Percentiles rank a stretch among this genome's conserved stretches.
phyloP scores from a whole-genome alignment of 2,329 filamentous ascomycete genomes.

The Epichloe typhina region DNA sequence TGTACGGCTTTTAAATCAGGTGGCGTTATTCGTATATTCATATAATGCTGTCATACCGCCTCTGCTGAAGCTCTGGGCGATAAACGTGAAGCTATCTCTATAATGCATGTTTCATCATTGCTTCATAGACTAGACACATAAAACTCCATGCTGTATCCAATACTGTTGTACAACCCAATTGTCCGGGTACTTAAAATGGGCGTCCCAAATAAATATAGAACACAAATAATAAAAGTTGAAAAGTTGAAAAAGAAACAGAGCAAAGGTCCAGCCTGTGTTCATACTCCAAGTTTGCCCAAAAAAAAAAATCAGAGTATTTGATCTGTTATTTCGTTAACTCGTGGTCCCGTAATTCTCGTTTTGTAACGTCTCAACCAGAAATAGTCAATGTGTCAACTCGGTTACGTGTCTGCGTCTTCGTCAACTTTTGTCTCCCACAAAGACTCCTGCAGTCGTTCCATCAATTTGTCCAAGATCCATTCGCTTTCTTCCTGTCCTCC shows the following conservation, averaged over 20 bases:
- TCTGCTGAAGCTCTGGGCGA: not conserved
- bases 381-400: not conserved
- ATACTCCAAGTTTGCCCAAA: too few relatives aligned
- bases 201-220: not conserved
- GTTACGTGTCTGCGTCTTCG: conserved; percentile 2
- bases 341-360: not conserved
- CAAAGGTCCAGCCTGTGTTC: too few relatives aligned
- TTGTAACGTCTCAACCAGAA: not conserved
- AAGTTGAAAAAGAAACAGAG: not conserved
- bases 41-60: not conserved
- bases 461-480: conserved; percentile 58
- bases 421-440: conserved; percentile 9
- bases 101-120: not conserved
- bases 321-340: too few relatives aligned
- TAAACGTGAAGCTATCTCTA: not conserved
- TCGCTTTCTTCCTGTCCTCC: conserved; percentile 54
- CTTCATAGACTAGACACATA: not conserved
- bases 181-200: too few relatives aligned
- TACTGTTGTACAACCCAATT: too few relatives aligned
- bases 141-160: not conserved
- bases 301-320: too few relatives aligned
- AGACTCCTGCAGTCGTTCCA: conserved; percentile 33
- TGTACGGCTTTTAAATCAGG: not conserved
- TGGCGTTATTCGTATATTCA: not conserved
- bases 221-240: not conserved